These are phyloP conservation scores for Dysphania ambrosioides DNA, from an alignment of 148 eudicot genomes.

Conservation along the genomic window DNA sequence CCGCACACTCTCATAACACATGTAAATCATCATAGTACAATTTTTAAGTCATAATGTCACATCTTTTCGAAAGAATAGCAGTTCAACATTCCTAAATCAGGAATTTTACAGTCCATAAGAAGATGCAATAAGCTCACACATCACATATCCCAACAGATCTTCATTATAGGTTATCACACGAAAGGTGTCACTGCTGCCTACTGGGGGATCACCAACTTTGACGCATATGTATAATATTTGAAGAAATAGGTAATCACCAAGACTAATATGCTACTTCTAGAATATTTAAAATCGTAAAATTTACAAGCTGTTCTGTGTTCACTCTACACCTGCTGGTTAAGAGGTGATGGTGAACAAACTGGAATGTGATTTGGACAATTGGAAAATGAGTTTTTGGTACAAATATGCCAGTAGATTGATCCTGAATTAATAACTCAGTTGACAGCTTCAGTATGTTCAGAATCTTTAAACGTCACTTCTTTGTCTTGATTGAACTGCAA, in stretches of 20 bases:
- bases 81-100: no score
- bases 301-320: not conserved
- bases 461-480: conserved; percentile 46
- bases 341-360: not conserved
- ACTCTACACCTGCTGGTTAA: not conserved
- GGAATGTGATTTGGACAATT: not conserved
- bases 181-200: no score
- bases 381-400: not conserved
- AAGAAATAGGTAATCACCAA: not conserved
- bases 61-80: no score
- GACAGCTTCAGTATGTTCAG: conserved; percentile 43
- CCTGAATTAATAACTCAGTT: conserved; percentile 30
- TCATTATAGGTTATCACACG: no score
- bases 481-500: conserved; percentile 62
- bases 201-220: not conserved
- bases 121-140: no score
- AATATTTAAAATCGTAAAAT: not conserved
- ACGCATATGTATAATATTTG: not conserved
- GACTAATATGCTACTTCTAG: not conserved
- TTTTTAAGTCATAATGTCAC: no score
- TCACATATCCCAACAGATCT: no score
- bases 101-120: no score
- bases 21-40: no score
- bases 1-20: no score
- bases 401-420: not conserved